Evolutionary conservation across 202 grass and related monocot genomes (phyloP).

Genomic region (Musa balbisiana): DNA sequence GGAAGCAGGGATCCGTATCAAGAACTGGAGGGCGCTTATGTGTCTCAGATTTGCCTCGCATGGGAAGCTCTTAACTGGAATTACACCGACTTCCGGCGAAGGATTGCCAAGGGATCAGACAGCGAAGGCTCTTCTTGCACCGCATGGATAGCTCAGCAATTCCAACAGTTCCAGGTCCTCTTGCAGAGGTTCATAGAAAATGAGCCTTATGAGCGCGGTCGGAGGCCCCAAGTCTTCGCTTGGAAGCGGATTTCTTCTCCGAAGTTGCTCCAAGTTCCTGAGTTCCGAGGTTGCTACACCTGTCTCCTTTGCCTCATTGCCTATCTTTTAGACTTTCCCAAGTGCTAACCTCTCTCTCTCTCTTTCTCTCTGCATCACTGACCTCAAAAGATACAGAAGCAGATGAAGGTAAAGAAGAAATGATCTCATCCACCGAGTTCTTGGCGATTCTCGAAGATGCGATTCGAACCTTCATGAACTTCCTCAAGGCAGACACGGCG

Average conservation of each 20-base stretch:
- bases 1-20: conserved; percentile 53
- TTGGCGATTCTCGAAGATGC: conserved; percentile 53
- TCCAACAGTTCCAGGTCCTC: conserved; percentile 85
- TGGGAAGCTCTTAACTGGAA: conserved; percentile 93
- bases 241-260: conserved; percentile 59
- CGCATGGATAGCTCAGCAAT: conserved; percentile 66
- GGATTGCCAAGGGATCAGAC: conserved; percentile 26
- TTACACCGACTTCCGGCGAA: conserved; percentile 44
- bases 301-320: too few species aligned
- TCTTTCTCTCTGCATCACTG: neutral
- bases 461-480: conserved; percentile 75
- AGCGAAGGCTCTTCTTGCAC: conserved; percentile 40
- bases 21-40: conserved; percentile 72
- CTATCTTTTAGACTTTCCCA: neutral
- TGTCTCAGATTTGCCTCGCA: conserved; percentile 71
- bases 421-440: conserved; percentile 71
- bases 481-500: conserved; percentile 50
- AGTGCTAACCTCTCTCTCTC: too few species aligned
- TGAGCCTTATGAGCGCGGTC: conserved; percentile 57
- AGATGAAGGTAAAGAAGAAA: conserved; percentile 60
- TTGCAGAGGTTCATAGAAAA: conserved; percentile 77
- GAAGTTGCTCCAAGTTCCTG: conserved; percentile 66
- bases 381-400: conserved; percentile 26
- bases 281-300: conserved; percentile 50
- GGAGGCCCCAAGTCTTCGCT: conserved; percentile 60